phyloP scores from a whole-genome alignment of 805 yeast genomes.

The Metschnikowia noctiluminum region DNA sequence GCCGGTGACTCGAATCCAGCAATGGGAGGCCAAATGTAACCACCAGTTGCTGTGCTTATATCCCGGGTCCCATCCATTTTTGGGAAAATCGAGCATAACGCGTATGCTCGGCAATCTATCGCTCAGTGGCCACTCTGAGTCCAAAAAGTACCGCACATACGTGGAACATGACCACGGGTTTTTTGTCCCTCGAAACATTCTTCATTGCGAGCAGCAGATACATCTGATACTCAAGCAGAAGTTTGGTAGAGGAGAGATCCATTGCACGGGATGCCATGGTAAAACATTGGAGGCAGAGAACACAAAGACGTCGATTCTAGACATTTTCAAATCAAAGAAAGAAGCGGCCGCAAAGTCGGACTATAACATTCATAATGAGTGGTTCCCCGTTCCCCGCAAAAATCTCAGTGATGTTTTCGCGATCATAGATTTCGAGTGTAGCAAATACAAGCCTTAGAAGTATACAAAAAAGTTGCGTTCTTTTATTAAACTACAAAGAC shows the following conservation, averaged over 20 bases:
- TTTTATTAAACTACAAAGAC: no score
- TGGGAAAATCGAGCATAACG: conserved; percentile 7
- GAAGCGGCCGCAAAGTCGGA: conserved; percentile 2
- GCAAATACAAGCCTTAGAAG: conserved; percentile 6
- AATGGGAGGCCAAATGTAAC: conserved; percentile 53
- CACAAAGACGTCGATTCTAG: conserved; percentile 2
- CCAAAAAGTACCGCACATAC: conserved; percentile 15
- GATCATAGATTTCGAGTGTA: conserved; percentile 15
- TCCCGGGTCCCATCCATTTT: conserved; percentile 24
- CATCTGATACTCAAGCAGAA: conserved; percentile 35
- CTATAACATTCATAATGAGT: conserved; percentile 48
- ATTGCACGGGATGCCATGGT: conserved; percentile 44
- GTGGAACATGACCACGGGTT: conserved; percentile 33
- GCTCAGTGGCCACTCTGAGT: background rate
- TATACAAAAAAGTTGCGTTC: no score
- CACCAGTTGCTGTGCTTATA: conserved; percentile 41
- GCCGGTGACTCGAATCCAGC: conserved; percentile 40
- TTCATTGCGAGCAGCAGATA: conserved; percentile 38
- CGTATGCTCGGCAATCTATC: conserved; percentile 8
- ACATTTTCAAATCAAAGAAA: conserved; percentile 8
- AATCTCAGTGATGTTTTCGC: conserved; percentile 13
- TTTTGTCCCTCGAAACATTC: conserved; percentile 26
- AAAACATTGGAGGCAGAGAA: background rate
- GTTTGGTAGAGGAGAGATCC: conserved; percentile 48
- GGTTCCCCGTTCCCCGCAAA: conserved; percentile 52